A percentile compares a stretch with the other conserved stretches of the same genome.
These are phyloP conservation scores for Osmanthus fragrans DNA, from an alignment of 257 asterid genomes.

Conservation along the genomic window DNA sequence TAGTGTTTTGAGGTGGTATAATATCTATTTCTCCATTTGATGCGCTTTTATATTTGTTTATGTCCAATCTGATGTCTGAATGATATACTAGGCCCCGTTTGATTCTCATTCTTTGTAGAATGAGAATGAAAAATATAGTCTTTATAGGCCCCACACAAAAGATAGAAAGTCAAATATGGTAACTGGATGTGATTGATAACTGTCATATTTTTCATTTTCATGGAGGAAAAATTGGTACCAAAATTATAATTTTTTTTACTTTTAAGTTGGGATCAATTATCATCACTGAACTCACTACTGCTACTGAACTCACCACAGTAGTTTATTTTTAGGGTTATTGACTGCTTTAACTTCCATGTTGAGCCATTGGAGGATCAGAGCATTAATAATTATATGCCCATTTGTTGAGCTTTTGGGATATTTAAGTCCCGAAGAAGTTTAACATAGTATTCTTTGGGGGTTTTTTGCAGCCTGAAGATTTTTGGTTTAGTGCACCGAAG, in stretches of 20 bases:
- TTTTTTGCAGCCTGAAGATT: constrained; percentile 85
- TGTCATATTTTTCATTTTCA: too few species aligned
- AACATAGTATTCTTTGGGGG: constrained; percentile 3
- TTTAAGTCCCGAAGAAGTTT: neutral
- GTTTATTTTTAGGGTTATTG: neutral
- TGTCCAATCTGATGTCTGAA: neutral
- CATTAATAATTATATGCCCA: neutral
- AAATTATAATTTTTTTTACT: neutral
- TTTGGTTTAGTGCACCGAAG: constrained; percentile 95
- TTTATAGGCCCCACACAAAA: too few species aligned
- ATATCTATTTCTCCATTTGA: neutral
- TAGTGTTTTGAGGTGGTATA: neutral
- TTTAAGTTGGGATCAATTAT: neutral
- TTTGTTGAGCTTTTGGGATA: constrained; percentile 14
- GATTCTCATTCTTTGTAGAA: too few species aligned
- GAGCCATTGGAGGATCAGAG: constrained; percentile 2
- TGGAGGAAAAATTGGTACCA: too few species aligned
- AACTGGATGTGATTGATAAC: too few species aligned
- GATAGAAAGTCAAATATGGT: too few species aligned
- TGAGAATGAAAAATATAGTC: too few species aligned
- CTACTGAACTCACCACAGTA: neutral
- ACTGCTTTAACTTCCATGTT: neutral
- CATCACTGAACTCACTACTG: neutral
- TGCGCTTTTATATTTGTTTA: neutral
- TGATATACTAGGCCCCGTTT: neutral